Percentiles rank a stretch among this genome's conserved stretches.
These are phyloP conservation scores for Apiotrichum porosum DNA, from an alignment of 1,284 basidiomycete species.

Conservation along the genomic window DNA sequence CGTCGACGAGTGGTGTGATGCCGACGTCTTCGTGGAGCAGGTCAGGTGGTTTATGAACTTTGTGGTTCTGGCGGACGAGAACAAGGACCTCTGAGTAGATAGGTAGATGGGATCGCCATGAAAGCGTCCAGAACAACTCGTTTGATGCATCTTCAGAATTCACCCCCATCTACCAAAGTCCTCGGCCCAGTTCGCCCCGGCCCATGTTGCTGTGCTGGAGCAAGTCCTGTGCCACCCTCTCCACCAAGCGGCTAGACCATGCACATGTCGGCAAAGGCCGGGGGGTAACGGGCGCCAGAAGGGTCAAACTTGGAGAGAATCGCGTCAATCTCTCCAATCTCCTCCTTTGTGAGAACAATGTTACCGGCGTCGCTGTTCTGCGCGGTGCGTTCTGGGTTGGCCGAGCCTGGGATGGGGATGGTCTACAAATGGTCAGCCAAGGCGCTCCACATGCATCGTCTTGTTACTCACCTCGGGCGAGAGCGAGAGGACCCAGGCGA, in stretches of 20 bases:
- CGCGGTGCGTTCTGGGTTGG: constrained; percentile 48
- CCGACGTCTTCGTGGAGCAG: constrained; percentile 34
- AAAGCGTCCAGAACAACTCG: too few relatives aligned
- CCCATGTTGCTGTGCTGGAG: too few relatives aligned
- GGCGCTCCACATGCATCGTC: too few relatives aligned
- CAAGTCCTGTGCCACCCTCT: too few relatives aligned
- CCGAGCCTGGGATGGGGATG: constrained; percentile 57
- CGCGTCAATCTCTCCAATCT: constrained; percentile 46
- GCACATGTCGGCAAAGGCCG: background rate
- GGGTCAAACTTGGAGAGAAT: constrained; percentile 39
- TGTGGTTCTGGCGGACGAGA: constrained; percentile 41
- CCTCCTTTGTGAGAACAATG: constrained; percentile 48
- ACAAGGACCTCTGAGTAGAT: constrained; percentile 22
- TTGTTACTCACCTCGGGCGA: constrained; percentile 42
- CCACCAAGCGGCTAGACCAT: too few relatives aligned
- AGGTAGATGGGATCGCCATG: too few relatives aligned
- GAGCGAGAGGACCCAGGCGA: constrained; percentile 57
- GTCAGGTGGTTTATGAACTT: constrained; percentile 42
- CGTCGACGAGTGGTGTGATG: constrained; percentile 37
- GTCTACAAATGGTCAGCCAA: too few relatives aligned
- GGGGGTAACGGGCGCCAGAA: constrained; percentile 27
- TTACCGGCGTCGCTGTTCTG: constrained; percentile 52
- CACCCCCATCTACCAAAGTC: too few relatives aligned
- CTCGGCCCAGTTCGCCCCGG: too few relatives aligned
- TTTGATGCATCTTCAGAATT: too few relatives aligned